A percentile compares a stretch with the other conserved stretches of the same genome.
Conservation (phyloP, 1,139 yeast species). For the Ogataea hybrid region DNA sequence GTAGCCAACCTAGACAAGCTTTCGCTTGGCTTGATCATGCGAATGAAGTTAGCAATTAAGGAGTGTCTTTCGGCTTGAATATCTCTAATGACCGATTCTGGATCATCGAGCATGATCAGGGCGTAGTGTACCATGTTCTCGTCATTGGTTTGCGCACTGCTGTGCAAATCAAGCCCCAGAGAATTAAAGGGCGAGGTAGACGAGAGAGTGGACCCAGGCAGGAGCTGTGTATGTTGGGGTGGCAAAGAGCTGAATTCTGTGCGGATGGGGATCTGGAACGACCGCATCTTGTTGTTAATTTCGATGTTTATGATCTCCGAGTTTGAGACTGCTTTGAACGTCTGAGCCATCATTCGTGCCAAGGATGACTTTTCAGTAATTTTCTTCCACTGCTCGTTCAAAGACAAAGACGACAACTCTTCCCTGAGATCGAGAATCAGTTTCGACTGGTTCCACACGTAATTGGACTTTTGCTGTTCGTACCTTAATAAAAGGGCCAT, state of each 20-base stretch:
- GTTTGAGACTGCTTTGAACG: constrained; percentile 62
- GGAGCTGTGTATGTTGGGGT: constrained; percentile 59
- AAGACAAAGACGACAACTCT: constrained; percentile 30
- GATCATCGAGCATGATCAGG: constrained; percentile 71
- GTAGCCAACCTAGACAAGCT: constrained; percentile 52
- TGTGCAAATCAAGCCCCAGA: constrained; percentile 34
- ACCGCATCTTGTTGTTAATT: constrained; percentile 61
- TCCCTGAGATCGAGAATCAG: constrained; percentile 61
- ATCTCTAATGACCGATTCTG: constrained; percentile 69
- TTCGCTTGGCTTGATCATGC: constrained; percentile 65
- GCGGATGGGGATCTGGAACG: constrained; percentile 86
- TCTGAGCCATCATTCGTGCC: constrained; percentile 66
- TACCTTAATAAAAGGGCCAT: constrained; percentile 71
- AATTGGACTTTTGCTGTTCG: constrained; percentile 79
- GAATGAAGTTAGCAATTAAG: constrained; percentile 63
- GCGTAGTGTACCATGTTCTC: constrained; percentile 51
- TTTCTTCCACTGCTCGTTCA: constrained; percentile 34
- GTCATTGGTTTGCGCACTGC: constrained; percentile 33
- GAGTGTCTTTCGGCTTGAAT: constrained; percentile 64
- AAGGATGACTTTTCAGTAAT: constrained; percentile 57
- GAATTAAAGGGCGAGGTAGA: constrained; percentile 45
- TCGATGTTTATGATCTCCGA: constrained; percentile 78
- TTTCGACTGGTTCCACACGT: constrained; percentile 70
- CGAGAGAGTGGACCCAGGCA: constrained; percentile 74
- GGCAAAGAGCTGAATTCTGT: constrained; percentile 76